Percentiles rank a stretch among this genome's conserved stretches.
These are phyloP conservation scores for Botryococcus braunii DNA, from an alignment of 163 green algal species.

Conservation along the genomic window DNA sequence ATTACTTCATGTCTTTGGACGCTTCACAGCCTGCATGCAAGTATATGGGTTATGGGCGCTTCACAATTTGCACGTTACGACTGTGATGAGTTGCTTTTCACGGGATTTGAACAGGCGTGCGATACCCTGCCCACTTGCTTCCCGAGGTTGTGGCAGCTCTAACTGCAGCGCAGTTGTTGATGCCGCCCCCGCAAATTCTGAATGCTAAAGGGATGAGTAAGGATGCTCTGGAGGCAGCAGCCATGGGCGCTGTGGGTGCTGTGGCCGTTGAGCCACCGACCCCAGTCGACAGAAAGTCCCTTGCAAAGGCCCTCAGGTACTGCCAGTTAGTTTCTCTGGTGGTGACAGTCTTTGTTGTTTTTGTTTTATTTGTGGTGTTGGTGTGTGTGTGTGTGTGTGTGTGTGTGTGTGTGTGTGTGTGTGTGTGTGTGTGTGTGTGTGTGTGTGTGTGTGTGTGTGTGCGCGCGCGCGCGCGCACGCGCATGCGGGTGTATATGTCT, in stretches of 20 bases:
- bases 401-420: neutral
- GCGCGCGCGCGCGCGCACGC: neutral
- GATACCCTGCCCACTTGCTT: slow-evolving; percentile 52
- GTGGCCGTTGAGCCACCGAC: slow-evolving; percentile 29
- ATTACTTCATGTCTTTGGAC: no score
- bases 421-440: neutral
- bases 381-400: neutral
- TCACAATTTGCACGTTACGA: no score
- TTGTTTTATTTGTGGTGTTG: neutral
- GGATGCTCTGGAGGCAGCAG: slow-evolving; percentile 13
- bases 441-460: neutral
- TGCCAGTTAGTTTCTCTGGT: neutral
- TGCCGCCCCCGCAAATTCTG: neutral
- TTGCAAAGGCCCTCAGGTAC: slow-evolving; percentile 25
- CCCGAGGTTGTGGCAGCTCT: slow-evolving; percentile 36
- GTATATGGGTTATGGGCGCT: no score
- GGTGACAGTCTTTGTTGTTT: neutral
- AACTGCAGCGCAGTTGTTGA: slow-evolving; percentile 4
- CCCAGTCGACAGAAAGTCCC: slow-evolving; percentile 27
- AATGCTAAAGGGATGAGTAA: neutral
- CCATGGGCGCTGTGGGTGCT: slow-evolving; percentile 9
- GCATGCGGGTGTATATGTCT: no score
- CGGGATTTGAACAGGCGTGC: slow-evolving; percentile 42
- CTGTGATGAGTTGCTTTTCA: neutral
- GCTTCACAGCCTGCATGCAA: no score